These are phyloP conservation scores for Suillus subluteus DNA, from an alignment of 768 basidiomycete genomes.

Conservation along the genomic window DNA sequence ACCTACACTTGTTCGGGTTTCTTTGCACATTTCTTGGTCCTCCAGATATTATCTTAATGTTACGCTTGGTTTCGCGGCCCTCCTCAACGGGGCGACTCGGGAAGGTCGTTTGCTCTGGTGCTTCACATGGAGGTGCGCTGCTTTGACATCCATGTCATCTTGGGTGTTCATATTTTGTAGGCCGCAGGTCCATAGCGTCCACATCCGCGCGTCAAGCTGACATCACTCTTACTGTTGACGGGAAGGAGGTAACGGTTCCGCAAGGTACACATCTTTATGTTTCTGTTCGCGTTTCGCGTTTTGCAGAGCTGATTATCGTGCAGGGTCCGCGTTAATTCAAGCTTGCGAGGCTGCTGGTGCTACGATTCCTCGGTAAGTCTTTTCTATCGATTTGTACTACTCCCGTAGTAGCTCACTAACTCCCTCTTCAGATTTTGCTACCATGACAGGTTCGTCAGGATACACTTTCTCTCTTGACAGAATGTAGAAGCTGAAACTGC, in stretches of 20 bases:
- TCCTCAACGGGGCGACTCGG: constrained; percentile 72
- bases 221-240: constrained; percentile 93
- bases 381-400: constrained; percentile 8
- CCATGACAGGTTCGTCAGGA: constrained; percentile 69
- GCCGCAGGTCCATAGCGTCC: constrained; percentile 65
- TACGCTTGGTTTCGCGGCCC: constrained; percentile 72
- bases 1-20: constrained; percentile 25
- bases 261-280: constrained; percentile 65
- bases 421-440: constrained; percentile 67
- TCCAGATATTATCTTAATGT: constrained; percentile 45
- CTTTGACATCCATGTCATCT: background rate
- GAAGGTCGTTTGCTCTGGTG: constrained; percentile 51
- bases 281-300: constrained; percentile 5
- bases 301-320: constrained; percentile 15
- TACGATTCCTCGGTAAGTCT: constrained; percentile 71
- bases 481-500: constrained; percentile 3
- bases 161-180: constrained; percentile 37
- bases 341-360: constrained; percentile 92
- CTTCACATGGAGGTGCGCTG: constrained; percentile 39
- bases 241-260: constrained; percentile 95
- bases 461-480: constrained; percentile 1
- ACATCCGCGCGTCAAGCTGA: constrained; percentile 70
- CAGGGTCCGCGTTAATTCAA: constrained; percentile 94
- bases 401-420: constrained; percentile 18
- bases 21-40: constrained; percentile 24